Evolutionary conservation across 1,284 basidiomycete genomes (phyloP).

Genomic region (Tilletiopsis washingtonensis): DNA sequence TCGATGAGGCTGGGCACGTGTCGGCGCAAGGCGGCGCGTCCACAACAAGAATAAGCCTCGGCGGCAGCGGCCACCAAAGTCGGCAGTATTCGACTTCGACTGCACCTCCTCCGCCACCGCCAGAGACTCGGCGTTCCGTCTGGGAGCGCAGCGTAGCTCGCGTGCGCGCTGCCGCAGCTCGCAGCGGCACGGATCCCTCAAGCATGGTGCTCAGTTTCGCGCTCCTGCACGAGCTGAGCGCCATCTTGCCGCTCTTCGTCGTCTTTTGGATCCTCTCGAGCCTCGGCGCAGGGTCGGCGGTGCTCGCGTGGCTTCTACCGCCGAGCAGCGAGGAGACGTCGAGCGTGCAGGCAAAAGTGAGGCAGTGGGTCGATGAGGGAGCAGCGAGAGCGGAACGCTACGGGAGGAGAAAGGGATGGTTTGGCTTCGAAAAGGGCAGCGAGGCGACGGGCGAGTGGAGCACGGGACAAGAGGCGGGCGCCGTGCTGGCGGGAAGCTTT

Average conservation of each 20-base stretch:
- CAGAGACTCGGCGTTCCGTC: not conserved
- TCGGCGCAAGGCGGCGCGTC: not conserved
- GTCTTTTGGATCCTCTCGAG: conserved; percentile 66
- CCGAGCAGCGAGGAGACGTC: not conserved
- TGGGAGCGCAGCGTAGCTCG: not conserved
- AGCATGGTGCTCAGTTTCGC: conserved; percentile 72
- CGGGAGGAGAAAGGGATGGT: conserved; percentile 68
- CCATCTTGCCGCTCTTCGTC: conserved; percentile 65
- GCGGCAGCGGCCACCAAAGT: too few species aligned
- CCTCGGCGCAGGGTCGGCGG: conserved; percentile 63
- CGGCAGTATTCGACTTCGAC: not conserved
- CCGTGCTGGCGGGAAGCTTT: conserved; percentile 51
- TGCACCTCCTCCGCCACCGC: not conserved
- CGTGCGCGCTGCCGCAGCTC: conserved; percentile 20
- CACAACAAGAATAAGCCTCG: too few species aligned
- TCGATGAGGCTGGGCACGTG: too few species aligned
- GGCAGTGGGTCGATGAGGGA: conserved; percentile 12
- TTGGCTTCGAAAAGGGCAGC: conserved; percentile 63
- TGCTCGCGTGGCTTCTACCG: conserved; percentile 52
- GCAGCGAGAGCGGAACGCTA: conserved; percentile 60
- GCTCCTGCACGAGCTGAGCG: conserved; percentile 78
- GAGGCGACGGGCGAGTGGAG: conserved; percentile 8
- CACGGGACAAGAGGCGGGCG: conserved; percentile 38
- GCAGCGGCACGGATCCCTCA: conserved; percentile 59
- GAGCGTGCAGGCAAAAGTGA: not conserved